Evolutionary conservation across 2,329 filamentous ascomycete species (phyloP).

Genomic region (Alternaria sp.): DNA sequence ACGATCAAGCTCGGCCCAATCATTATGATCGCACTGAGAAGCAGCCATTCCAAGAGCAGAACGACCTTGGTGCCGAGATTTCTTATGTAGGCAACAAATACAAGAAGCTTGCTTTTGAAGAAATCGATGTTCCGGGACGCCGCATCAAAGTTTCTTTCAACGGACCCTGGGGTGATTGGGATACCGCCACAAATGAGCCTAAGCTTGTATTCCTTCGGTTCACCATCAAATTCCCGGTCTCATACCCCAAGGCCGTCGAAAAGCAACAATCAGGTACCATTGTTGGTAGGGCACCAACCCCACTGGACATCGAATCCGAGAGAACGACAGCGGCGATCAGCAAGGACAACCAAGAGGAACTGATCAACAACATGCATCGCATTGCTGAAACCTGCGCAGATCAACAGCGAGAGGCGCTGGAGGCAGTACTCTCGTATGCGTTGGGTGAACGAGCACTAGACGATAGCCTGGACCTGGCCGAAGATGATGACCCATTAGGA

Average conservation of each 20-base stretch:
- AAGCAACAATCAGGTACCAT: slow-evolving; percentile 32
- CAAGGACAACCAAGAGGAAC: slow-evolving; percentile 57
- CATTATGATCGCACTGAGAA: slow-evolving; percentile 24
- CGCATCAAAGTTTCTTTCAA: slow-evolving; percentile 65
- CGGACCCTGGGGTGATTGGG: slow-evolving; percentile 66
- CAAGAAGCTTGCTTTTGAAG: slow-evolving; percentile 67
- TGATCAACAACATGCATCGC: slow-evolving; percentile 61
- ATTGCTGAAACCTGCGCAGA: slow-evolving; percentile 65
- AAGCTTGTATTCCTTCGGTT: slow-evolving; percentile 65
- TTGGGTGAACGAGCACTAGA: slow-evolving; percentile 67
- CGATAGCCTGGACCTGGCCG: slow-evolving; percentile 59
- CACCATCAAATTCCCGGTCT: slow-evolving; percentile 65
- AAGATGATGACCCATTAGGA: slow-evolving; percentile 65
- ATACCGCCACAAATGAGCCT: slow-evolving; percentile 31
- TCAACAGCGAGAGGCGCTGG: slow-evolving; percentile 65
- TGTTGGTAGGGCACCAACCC: slow-evolving; percentile 50
- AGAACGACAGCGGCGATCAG: slow-evolving; percentile 65
- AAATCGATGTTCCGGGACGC: slow-evolving; percentile 64
- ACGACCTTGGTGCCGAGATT: slow-evolving; percentile 66
- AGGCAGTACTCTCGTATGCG: slow-evolving; percentile 68
- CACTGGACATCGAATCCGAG: slow-evolving; percentile 64
- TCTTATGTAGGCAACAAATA: slow-evolving; percentile 69
- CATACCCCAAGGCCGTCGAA: slow-evolving; percentile 64
- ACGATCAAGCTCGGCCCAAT: slow-evolving; percentile 29
- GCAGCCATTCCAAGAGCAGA: slow-evolving; percentile 55